Conservation (phyloP, 306 rosid species). For the Quillaja saponaria region DNA sequence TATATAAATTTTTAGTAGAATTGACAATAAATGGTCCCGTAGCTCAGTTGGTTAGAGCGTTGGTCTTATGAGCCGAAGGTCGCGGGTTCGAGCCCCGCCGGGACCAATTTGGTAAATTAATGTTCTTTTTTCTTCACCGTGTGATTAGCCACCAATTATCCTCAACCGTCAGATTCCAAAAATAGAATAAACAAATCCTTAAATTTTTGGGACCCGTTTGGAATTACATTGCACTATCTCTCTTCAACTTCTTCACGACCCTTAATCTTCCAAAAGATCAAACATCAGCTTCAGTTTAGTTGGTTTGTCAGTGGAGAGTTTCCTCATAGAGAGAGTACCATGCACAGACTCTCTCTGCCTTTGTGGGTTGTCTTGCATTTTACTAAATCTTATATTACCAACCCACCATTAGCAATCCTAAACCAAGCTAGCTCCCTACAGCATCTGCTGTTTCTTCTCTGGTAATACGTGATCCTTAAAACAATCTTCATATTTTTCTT, state of each 20-base stretch:
- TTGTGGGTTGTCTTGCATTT: slow-evolving; percentile 42
- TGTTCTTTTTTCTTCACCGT: background rate
- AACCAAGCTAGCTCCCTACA: slow-evolving; percentile 18
- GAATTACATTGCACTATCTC: slow-evolving; percentile 30
- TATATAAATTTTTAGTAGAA: background rate
- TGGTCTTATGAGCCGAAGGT: too few species aligned
- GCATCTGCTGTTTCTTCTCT: slow-evolving; percentile 19
- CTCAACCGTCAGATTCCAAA: background rate
- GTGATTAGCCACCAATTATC: background rate
- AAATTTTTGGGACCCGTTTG: too few species aligned
- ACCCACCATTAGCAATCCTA: slow-evolving; percentile 32
- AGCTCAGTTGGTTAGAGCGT: slow-evolving; percentile 32
- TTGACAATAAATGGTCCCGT: slow-evolving; percentile 34
- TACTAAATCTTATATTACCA: slow-evolving; percentile 44
- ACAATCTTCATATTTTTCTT: too few species aligned
- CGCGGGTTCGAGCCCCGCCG: slow-evolving; percentile 27
- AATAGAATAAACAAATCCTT: too few species aligned
- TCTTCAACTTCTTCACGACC: slow-evolving; percentile 44
- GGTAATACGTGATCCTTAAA: slow-evolving; percentile 31
- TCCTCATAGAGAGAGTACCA: slow-evolving; percentile 9
- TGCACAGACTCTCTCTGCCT: slow-evolving; percentile 28
- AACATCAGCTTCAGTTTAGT: slow-evolving; percentile 53
- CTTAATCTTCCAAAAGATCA: slow-evolving; percentile 54
- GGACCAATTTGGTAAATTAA: slow-evolving; percentile 19
- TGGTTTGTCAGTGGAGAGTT: slow-evolving; percentile 49